phyloP scores from a whole-genome alignment of 441 rosid genomes.

The Arabidopsis lyrata region DNA sequence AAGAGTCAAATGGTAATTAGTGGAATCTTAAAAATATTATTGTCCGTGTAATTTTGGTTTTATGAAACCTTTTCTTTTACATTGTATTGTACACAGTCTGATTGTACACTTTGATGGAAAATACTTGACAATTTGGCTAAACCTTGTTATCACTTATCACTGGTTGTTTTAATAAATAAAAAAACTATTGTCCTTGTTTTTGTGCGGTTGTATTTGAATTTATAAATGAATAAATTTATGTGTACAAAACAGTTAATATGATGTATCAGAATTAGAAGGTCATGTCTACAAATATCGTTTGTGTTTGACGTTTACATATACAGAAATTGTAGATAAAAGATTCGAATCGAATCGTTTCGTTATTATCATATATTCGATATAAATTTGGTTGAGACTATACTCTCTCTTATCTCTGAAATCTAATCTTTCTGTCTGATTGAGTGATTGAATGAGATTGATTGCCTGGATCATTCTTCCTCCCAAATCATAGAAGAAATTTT shows the following conservation, averaged over 20 bases:
- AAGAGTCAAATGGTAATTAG: slow-evolving; percentile 1
- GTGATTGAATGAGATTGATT: slow-evolving; percentile 44
- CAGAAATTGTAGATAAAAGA: not conserved
- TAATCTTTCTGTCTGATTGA: slow-evolving; percentile 27
- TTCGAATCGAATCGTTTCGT: slow-evolving; percentile 12
- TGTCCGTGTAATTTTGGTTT: not conserved
- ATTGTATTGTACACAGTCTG: no score
- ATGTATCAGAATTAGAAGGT: slow-evolving; percentile 2
- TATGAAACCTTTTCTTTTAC: not conserved
- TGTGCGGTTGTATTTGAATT: slow-evolving; percentile 6
- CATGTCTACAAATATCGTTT: not conserved
- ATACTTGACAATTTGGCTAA: not conserved
- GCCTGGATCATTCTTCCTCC: slow-evolving; percentile 34
- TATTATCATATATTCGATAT: not conserved
- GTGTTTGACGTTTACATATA: slow-evolving; percentile 24
- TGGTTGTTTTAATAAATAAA: not conserved
- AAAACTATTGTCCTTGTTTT: not conserved
- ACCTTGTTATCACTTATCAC: slow-evolving; percentile 22
- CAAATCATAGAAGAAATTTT: slow-evolving; percentile 25
- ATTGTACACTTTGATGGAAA: not conserved
- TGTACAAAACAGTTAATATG: not conserved
- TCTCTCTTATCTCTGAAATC: slow-evolving; percentile 29
- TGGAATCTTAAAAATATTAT: not conserved
- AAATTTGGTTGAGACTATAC: slow-evolving; percentile 33
- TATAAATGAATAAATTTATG: not conserved